These are phyloP conservation scores for Physaria fendleri DNA, from an alignment of 345 rosid species.

Conservation along the genomic window DNA sequence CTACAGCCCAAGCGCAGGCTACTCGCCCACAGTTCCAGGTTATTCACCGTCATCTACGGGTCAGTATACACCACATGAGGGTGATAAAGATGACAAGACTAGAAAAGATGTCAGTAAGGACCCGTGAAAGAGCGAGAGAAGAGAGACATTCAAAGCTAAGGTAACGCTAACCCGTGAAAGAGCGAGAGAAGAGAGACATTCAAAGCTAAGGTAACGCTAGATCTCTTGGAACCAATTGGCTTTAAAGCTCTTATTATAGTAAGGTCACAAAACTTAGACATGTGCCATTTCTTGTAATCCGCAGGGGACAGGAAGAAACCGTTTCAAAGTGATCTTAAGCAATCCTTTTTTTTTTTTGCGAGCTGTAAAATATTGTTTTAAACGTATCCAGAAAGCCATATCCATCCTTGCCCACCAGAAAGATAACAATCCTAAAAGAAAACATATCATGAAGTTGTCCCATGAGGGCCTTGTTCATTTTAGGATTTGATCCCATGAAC, in stretches of 20 bases:
- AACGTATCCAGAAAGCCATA: conserved; percentile 11
- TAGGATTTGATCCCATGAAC: too few relatives aligned
- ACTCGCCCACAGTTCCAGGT: conserved; percentile 77
- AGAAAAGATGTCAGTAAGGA: conserved; percentile 29
- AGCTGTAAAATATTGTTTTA: conserved; percentile 16
- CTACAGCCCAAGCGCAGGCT: conserved; percentile 83
- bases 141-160: background rate
- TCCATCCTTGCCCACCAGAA: background rate
- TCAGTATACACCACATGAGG: conserved; percentile 67
- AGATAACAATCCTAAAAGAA: background rate
- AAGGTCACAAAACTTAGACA: conserved; percentile 1
- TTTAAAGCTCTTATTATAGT: background rate
- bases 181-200: background rate
- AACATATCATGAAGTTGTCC: too few relatives aligned
- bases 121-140: conserved; percentile 9
- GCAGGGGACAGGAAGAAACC: conserved; percentile 10
- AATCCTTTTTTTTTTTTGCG: background rate
- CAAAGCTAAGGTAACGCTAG: conserved; percentile 14
- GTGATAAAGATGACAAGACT: conserved; percentile 44
- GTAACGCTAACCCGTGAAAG: conserved; percentile 22
- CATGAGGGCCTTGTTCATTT: too few relatives aligned
- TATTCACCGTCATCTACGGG: conserved; percentile 78
- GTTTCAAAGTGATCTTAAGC: conserved; percentile 1
- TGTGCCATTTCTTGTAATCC: conserved; percentile 5
- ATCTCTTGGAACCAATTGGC: background rate